Conservation (phyloP, 163 green algal species). For the Coccomyxa subellipsoidea region DNA sequence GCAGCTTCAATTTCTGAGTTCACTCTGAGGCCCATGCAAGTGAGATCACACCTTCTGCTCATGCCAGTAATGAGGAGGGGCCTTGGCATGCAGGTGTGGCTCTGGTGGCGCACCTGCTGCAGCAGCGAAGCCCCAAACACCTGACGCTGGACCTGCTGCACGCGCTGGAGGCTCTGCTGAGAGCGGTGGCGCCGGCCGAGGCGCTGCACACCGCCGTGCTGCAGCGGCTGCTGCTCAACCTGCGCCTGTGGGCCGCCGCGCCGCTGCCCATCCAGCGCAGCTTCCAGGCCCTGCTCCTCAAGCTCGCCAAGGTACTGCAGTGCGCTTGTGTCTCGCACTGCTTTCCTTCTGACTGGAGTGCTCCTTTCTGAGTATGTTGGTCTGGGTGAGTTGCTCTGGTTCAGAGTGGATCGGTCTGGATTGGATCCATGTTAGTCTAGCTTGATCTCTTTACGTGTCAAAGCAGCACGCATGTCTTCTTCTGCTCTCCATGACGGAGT, state of each 20-base stretch:
- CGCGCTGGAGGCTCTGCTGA: conserved; percentile 28
- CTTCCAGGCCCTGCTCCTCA: conserved; percentile 24
- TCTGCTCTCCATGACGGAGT: too few species aligned
- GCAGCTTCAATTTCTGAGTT: too few species aligned
- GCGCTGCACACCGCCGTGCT: conserved; percentile 8
- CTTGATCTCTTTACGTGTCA: too few species aligned
- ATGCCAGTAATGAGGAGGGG: too few species aligned
- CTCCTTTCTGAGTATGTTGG: not conserved
- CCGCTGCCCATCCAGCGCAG: conserved; percentile 22
- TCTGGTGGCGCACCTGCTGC: conserved; percentile 35
- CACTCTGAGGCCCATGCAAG: too few species aligned
- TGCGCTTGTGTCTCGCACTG: too few species aligned
- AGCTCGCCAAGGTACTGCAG: conserved; percentile 24
- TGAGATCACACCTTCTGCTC: too few species aligned
- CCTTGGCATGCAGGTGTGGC: conserved; percentile 27
- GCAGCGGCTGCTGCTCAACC: conserved; percentile 39
- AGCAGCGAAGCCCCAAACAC: conserved; percentile 19
- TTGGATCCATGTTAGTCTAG: not conserved
- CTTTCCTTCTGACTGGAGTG: too few species aligned
- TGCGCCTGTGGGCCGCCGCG: conserved; percentile 36
- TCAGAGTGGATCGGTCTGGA: conserved; percentile 21
- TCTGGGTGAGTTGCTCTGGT: conserved; percentile 22
- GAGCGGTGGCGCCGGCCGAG: conserved; percentile 2
- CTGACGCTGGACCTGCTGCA: conserved; percentile 26
- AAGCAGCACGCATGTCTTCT: too few species aligned